phyloP scores from a whole-genome alignment of 1,139 yeast species.

The Taphrina betulina region DNA sequence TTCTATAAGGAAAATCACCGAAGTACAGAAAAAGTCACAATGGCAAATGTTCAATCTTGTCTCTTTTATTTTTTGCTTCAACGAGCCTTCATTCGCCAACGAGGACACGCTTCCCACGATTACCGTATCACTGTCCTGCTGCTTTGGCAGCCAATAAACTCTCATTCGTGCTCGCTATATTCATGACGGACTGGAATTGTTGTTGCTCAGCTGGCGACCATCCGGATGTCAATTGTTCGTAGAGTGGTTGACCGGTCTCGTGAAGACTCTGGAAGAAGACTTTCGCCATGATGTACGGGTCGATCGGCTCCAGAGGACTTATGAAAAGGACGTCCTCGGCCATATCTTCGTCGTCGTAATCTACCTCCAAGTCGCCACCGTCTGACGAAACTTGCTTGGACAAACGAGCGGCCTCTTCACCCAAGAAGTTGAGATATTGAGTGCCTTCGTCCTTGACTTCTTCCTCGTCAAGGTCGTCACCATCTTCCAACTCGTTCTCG shows the following conservation, averaged over 20 bases:
- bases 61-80: too few relatives aligned
- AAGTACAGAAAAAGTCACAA: too few relatives aligned
- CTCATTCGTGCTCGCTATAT: slow-evolving; percentile 18
- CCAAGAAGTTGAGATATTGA: slow-evolving; percentile 44
- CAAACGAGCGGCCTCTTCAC: slow-evolving; percentile 40
- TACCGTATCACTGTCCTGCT: too few relatives aligned
- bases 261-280: slow-evolving; percentile 48
- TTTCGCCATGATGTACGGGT: slow-evolving; percentile 59
- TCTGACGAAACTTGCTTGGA: slow-evolving; percentile 29
- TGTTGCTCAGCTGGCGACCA: slow-evolving; percentile 17
- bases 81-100: too few relatives aligned
- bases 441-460: slow-evolving; percentile 46
- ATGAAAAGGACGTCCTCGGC: slow-evolving; percentile 80
- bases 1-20: too few relatives aligned
- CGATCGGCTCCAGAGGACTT: slow-evolving; percentile 71
- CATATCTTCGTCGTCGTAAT: slow-evolving; percentile 56
- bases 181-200: slow-evolving; percentile 30
- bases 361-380: slow-evolving; percentile 43
- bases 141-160: slow-evolving; percentile 1
- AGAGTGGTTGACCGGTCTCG: slow-evolving; percentile 38
- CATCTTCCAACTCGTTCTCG: slow-evolving; percentile 50
- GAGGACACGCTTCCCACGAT: too few relatives aligned
- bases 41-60: too few relatives aligned
- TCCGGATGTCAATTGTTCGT: slow-evolving; percentile 25
- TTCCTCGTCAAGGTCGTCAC: slow-evolving; percentile 46